A percentile compares a stretch with the other conserved stretches of the same genome.
Evolutionary conservation across 305 asterid species (phyloP).

Genomic region (Fraxinus angustifolia): DNA sequence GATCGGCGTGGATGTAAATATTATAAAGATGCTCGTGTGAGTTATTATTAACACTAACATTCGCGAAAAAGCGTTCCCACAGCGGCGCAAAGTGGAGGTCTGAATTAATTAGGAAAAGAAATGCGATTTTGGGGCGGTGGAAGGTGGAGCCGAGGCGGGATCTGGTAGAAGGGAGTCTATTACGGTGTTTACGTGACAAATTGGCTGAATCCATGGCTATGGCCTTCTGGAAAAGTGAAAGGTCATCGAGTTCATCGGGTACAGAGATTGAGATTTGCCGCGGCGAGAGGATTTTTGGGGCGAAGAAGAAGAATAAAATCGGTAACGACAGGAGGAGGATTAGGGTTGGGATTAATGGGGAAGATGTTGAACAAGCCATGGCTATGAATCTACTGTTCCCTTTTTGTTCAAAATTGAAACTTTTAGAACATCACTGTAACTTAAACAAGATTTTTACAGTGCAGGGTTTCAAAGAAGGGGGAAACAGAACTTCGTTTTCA

Average conservation of each 20-base stretch:
- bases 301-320: slow-evolving; percentile 52
- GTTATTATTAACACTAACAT: slow-evolving; percentile 19
- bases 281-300: slow-evolving; percentile 61
- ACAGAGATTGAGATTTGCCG: slow-evolving; percentile 60
- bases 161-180: slow-evolving; percentile 48
- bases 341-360: slow-evolving; percentile 59
- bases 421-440: background rate
- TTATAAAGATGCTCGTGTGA: slow-evolving; percentile 44
- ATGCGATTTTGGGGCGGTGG: slow-evolving; percentile 70
- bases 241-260: slow-evolving; percentile 85
- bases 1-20: slow-evolving; percentile 84
- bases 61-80: slow-evolving; percentile 64
- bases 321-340: slow-evolving; percentile 63
- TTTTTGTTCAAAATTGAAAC: background rate
- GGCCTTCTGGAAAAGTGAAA: slow-evolving; percentile 76
- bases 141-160: slow-evolving; percentile 46
- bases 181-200: slow-evolving; percentile 31
- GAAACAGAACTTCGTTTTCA: background rate
- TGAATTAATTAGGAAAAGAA: slow-evolving; percentile 68
- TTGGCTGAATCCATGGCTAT: slow-evolving; percentile 51
- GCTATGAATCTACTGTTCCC: background rate
- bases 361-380: slow-evolving; percentile 44
- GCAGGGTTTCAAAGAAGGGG: background rate
- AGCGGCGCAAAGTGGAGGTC: slow-evolving; percentile 65
- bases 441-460: background rate